These are phyloP conservation scores for Leptographium flavum DNA, from an alignment of 2,329 filamentous ascomycete genomes.

Conservation along the genomic window DNA sequence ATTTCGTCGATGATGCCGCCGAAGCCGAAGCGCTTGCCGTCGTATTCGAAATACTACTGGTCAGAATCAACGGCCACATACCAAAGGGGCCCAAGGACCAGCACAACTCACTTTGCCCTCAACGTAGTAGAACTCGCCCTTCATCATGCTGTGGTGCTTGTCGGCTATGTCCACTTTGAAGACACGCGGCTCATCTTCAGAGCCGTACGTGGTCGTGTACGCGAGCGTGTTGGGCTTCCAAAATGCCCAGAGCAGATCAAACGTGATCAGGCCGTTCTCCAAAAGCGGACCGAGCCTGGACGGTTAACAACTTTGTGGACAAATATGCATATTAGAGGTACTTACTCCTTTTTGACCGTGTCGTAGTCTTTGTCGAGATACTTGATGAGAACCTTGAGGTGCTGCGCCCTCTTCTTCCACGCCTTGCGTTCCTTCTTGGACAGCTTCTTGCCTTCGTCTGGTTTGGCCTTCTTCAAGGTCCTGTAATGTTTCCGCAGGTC, in stretches of 20 bases:
- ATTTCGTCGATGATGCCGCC: slow-evolving; percentile 58
- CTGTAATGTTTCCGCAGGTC: slow-evolving; percentile 54
- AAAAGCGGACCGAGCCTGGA: slow-evolving; percentile 62
- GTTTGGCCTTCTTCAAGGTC: slow-evolving; percentile 44
- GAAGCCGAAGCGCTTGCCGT: slow-evolving; percentile 73
- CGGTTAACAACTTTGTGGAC: slow-evolving; percentile 1
- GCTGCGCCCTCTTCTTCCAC: slow-evolving; percentile 41
- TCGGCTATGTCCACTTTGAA: slow-evolving; percentile 70
- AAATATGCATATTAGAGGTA: background rate
- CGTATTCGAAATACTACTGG: slow-evolving; percentile 63
- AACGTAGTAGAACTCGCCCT: slow-evolving; percentile 61
- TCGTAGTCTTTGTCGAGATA: slow-evolving; percentile 53
- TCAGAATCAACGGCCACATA: background rate
- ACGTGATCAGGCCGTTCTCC: slow-evolving; percentile 72
- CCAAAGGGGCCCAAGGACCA: background rate
- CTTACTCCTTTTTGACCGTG: slow-evolving; percentile 50
- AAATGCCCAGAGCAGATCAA: slow-evolving; percentile 75
- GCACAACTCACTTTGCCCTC: slow-evolving; percentile 39
- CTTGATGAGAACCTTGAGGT: slow-evolving; percentile 46
- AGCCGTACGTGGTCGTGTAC: slow-evolving; percentile 65
- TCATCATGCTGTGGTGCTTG: slow-evolving; percentile 54
- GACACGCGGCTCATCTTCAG: slow-evolving; percentile 59
- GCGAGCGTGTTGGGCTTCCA: slow-evolving; percentile 78
- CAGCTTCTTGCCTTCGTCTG: slow-evolving; percentile 34
- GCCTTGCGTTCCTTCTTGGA: slow-evolving; percentile 47